A percentile compares a stretch with the other conserved stretches of the same genome.
phyloP scores from a whole-genome alignment of 306 rosid genomes.

The Quercus ilex region DNA sequence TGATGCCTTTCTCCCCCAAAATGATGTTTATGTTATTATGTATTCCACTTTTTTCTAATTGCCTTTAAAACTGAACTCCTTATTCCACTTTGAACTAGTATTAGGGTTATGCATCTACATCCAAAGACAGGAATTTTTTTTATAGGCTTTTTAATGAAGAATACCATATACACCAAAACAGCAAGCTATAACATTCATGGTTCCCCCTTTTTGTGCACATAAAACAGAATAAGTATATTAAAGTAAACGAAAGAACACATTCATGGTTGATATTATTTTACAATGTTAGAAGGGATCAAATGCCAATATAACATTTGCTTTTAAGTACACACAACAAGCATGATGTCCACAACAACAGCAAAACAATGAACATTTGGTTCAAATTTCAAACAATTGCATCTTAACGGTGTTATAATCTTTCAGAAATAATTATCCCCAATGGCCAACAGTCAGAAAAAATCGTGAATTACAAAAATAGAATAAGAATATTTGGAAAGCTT shows the following conservation, averaged over 20 bases:
- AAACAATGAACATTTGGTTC: background rate
- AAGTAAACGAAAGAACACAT: background rate
- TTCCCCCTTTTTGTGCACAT: background rate
- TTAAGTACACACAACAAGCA: background rate
- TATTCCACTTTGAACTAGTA: background rate
- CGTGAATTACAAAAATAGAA: background rate
- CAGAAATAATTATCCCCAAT: background rate
- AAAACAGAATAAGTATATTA: background rate
- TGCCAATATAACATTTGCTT: background rate
- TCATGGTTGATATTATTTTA: background rate
- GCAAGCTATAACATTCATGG: background rate
- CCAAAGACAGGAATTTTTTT: background rate
- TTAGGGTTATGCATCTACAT: background rate
- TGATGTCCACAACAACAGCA: background rate
- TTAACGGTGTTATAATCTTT: background rate
- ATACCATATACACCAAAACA: no score
- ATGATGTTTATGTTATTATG: background rate
- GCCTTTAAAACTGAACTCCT: background rate
- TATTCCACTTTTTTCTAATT: background rate
- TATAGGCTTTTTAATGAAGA: no score
- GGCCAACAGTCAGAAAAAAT: background rate
- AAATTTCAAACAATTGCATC: background rate
- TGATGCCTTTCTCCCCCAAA: background rate
- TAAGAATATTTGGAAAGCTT: background rate
- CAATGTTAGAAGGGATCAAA: background rate